Evolutionary conservation across 2,329 filamentous ascomycete species (phyloP).

Genomic region (Phaeosphaeriaceae sp.): DNA sequence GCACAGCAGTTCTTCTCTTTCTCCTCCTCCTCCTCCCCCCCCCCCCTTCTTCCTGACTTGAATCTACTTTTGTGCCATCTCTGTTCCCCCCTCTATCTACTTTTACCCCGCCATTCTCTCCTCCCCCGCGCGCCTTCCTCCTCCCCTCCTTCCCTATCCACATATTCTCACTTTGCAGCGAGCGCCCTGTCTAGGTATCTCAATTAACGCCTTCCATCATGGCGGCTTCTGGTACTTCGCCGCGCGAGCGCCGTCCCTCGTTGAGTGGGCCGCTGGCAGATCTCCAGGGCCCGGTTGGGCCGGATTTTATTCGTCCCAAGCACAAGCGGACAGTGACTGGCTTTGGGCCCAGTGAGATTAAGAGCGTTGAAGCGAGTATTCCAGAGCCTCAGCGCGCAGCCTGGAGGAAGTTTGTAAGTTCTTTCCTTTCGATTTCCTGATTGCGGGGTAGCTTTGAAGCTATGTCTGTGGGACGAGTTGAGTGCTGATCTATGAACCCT

Average conservation of each 20-base stretch:
- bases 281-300: slow-evolving; percentile 84
- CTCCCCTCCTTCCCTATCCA: slow-evolving; percentile 7
- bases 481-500: background rate
- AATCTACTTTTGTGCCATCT: no score
- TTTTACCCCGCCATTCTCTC: no score
- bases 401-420: slow-evolving; percentile 66
- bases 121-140: no score
- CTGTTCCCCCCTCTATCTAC: no score
- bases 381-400: slow-evolving; percentile 86
- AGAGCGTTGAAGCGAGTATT: slow-evolving; percentile 88
- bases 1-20: no score
- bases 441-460: slow-evolving; percentile 23
- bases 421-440: slow-evolving; percentile 1
- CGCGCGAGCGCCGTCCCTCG: slow-evolving; percentile 80
- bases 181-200: no score
- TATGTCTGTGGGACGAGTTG: no score
- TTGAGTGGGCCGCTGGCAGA: slow-evolving; percentile 83
- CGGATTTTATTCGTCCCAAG: slow-evolving; percentile 88
- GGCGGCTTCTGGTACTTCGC: slow-evolving; percentile 41
- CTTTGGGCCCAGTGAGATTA: slow-evolving; percentile 89
- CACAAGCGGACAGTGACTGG: slow-evolving; percentile 97
- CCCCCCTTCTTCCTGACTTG: no score
- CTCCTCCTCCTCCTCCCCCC: no score
- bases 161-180: background rate
- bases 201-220: slow-evolving; percentile 40